Conservation (phyloP, 306 rosid species). For the Prunus salicina region DNA sequence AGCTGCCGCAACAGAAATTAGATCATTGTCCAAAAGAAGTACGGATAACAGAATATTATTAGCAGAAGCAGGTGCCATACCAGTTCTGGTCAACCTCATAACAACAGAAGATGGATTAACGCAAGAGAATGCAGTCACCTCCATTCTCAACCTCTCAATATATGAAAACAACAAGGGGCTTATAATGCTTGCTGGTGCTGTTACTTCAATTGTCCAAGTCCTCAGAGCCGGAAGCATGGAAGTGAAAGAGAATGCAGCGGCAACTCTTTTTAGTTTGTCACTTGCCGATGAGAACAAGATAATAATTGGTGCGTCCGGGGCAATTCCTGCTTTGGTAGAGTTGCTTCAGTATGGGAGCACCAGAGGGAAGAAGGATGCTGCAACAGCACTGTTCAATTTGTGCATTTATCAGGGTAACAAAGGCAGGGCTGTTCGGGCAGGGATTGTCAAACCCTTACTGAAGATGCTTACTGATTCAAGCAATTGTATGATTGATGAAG, state of each 20-base stretch:
- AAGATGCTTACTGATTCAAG: slow-evolving; percentile 83
- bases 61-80: slow-evolving; percentile 95
- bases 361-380: slow-evolving; percentile 94
- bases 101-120: slow-evolving; percentile 68
- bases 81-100: slow-evolving; percentile 73
- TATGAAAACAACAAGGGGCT: slow-evolving; percentile 87
- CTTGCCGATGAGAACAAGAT: slow-evolving; percentile 96
- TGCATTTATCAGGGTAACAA: slow-evolving; percentile 98
- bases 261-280: slow-evolving; percentile 89
- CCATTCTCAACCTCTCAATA: slow-evolving; percentile 91
- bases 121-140: slow-evolving; percentile 91
- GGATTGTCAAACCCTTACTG: slow-evolving; percentile 68
- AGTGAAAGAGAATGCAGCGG: slow-evolving; percentile 93
- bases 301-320: slow-evolving; percentile 93
- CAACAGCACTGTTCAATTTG: slow-evolving; percentile 85
- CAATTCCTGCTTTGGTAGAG: slow-evolving; percentile 80
- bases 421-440: slow-evolving; percentile 84
- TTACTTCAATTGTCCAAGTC: slow-evolving; percentile 92
- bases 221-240: slow-evolving; percentile 90
- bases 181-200: slow-evolving; percentile 94
- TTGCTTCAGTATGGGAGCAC: slow-evolving; percentile 85
- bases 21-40: slow-evolving; percentile 88
- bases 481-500: slow-evolving; percentile 81
- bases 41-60: slow-evolving; percentile 90
- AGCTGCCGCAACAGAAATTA: slow-evolving; percentile 71